These are phyloP conservation scores for Paraconiothyrium sp. DNA, from an alignment of 2,329 filamentous ascomycete species.

Conservation along the genomic window DNA sequence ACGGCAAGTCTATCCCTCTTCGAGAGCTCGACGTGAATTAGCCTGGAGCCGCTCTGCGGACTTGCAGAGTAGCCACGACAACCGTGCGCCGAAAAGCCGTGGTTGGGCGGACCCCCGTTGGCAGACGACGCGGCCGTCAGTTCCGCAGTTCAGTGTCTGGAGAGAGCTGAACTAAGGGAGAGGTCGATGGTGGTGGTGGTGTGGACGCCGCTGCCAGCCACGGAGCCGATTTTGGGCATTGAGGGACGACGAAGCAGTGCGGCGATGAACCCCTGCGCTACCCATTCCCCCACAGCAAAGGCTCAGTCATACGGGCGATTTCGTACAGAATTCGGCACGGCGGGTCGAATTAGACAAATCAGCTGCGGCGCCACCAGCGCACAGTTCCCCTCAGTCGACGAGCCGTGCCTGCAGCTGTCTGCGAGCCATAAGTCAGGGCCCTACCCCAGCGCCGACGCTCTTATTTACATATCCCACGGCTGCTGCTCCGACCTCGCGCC, in stretches of 20 bases:
- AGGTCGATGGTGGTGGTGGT: conserved; percentile 1
- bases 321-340: conserved; percentile 23
- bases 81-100: conserved; percentile 8
- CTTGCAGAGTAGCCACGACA: conserved; percentile 2
- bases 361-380: conserved; percentile 16
- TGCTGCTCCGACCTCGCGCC: not conserved
- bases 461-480: conserved; percentile 15
- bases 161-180: not conserved
- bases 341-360: conserved; percentile 11
- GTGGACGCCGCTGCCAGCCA: not conserved
- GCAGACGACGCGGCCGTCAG: not conserved
- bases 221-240: not conserved
- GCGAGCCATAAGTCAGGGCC: conserved; percentile 14
- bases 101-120: conserved; percentile 1
- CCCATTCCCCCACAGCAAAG: conserved; percentile 28
- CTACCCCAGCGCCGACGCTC: conserved; percentile 15
- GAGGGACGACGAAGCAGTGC: not conserved
- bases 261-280: conserved; percentile 10
- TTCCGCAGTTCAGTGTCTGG: not conserved
- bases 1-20: conserved; percentile 21
- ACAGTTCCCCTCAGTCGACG: conserved; percentile 27
- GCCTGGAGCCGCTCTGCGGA: conserved; percentile 8
- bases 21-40: conserved; percentile 14
- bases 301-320: conserved; percentile 23
- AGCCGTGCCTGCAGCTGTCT: conserved; percentile 24